Base-by-base conservation (phyloP, 2,329 filamentous ascomycete species). In the Colletotrichum chlorophyti region DNA sequence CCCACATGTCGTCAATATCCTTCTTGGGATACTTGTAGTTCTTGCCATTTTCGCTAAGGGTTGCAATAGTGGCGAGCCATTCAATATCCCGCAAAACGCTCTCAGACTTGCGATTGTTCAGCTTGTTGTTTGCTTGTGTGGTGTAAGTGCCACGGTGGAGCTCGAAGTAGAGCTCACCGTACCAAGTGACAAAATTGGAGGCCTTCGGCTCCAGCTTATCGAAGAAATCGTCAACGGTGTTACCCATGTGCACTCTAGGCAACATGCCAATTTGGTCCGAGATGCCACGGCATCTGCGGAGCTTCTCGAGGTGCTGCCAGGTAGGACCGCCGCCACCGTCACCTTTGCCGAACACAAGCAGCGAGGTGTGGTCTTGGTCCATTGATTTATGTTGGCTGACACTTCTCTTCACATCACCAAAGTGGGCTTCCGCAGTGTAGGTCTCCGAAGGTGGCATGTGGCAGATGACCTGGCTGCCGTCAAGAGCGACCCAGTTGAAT, bases 391-490 rank as follows among this genome's bases (percentile, higher is more conserved):
- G 95, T 71, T 96, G 91, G 12, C 88, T 86, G 54, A 97, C 83
- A 68, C 94, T 97, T 63, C 94, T 87, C 72, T 86, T 94, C 40
- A 99, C 87, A 71, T 99, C 95, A 19, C 94, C 93, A 76, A 98
- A 97, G 73, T 98, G 88, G 23, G 95, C 95, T 66, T 93, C 89
- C 3, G 95, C 91, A 5, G 94, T 98, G 73, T 99, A 98, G 0
- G 95, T 98, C 76, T 99, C 93, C 2, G 91, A 86, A 2, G 95
- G 95, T 3, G 93, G 87, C 95, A 99, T 99, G 70, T 99, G 95
- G 73, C 94, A 98, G 62, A 99, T 86, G 64, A 99, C 95, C 70
- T 98, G 95, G 69, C 91, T 96, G 57, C 95, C 94, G 72, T 99
- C 95, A 12, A 97, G 85, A 11, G 93, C 87, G 27, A 99, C 93